These are phyloP conservation scores for Chondrus crispus DNA, from an alignment of 23 red algal genomes.

Conservation along the genomic window DNA sequence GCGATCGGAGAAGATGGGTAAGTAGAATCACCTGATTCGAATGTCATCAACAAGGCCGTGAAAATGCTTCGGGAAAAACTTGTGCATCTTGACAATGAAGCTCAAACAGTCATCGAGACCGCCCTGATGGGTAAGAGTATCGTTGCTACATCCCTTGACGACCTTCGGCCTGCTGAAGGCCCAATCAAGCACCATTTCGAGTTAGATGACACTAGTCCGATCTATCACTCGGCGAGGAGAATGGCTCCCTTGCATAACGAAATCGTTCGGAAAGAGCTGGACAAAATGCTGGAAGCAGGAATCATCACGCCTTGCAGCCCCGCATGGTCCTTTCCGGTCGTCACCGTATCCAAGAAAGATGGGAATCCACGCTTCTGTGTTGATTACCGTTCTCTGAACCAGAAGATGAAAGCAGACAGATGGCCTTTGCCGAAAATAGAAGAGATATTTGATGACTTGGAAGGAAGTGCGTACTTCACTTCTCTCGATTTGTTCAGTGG, in stretches of 20 bases:
- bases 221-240: not conserved
- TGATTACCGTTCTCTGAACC: not conserved
- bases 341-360: slow-evolving; percentile 4
- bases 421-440: not conserved
- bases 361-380: not conserved
- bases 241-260: not conserved
- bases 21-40: no score
- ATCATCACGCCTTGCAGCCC: not conserved
- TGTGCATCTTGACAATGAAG: no score
- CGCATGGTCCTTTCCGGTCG: not conserved
- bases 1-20: no score
- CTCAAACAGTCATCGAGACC: no score
- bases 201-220: not conserved
- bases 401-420: not conserved
- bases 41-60: no score
- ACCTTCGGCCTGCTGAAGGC: not conserved
- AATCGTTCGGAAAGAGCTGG: not conserved
- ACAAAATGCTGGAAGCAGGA: not conserved
- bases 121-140: not conserved
- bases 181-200: not conserved
- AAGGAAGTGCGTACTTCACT: not conserved
- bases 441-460: slow-evolving; percentile 8
- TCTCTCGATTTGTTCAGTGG: slow-evolving; percentile 16
- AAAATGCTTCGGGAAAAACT: no score
- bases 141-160: not conserved